phyloP scores from a whole-genome alignment of 2,329 filamentous ascomycete species.

The Epichloe scottii region DNA sequence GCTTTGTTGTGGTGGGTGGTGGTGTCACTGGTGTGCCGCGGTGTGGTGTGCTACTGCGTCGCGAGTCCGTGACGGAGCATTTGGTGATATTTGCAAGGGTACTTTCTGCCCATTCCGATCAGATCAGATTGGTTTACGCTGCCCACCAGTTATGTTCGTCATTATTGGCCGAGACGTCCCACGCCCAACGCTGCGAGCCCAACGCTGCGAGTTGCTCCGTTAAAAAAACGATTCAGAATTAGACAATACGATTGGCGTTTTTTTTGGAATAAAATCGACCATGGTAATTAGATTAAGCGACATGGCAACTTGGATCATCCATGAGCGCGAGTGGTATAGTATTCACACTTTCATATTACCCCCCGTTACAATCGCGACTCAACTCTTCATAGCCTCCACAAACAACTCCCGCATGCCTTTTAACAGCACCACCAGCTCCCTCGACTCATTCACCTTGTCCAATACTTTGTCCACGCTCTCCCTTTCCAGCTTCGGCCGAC shows the following conservation, averaged over 20 bases:
- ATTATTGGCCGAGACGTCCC: neutral
- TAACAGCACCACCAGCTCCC: slow-evolving; percentile 58
- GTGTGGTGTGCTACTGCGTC: neutral
- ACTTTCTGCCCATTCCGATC: too few relatives aligned
- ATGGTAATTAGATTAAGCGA: neutral
- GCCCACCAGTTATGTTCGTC: too few relatives aligned
- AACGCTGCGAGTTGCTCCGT: neutral
- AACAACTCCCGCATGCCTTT: slow-evolving; percentile 78
- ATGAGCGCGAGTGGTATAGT: too few relatives aligned
- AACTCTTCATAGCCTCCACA: slow-evolving; percentile 48
- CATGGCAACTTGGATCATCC: neutral
- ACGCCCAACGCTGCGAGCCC: neutral
- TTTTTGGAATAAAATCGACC: neutral
- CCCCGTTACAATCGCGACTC: neutral
- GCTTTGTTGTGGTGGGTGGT: neutral
- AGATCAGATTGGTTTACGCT: too few relatives aligned
- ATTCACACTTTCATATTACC: neutral
- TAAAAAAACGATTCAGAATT: too few relatives aligned
- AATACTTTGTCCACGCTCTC: slow-evolving; percentile 67
- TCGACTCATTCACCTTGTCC: slow-evolving; percentile 68
- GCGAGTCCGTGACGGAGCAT: neutral
- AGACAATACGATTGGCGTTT: too few relatives aligned
- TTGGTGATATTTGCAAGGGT: too few relatives aligned
- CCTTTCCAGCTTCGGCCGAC: slow-evolving; percentile 68
- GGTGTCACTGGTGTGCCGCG: neutral